Evolutionary conservation across 805 yeast species (phyloP), one percentile per base, ranked within the genome.

Genomic region (Kodamaea hsintzibuensis): DNA sequence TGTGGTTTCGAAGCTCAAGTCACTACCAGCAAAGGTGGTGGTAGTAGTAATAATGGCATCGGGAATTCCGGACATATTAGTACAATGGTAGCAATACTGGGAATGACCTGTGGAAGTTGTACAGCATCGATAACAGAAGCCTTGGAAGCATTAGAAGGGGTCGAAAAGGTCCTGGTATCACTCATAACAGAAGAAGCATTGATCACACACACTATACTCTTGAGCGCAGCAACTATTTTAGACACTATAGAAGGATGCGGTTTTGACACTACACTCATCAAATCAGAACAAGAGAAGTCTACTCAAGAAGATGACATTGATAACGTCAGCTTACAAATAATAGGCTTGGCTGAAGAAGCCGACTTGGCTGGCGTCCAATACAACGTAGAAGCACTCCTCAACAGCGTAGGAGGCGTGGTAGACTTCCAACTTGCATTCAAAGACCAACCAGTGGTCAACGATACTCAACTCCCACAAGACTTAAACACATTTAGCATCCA

Each of bases 61-160:
- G 25, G 25, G 25, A 19, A 6, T 17, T 13, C 19, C n/a, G 44
- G 44, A 10, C 44, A 16, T 5, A 40, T 40, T 3, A 52, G 52
- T 33, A 53, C 49, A n/a, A 35, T 45, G 3, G 44, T 58, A 13
- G 47, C 55, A 4, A 47, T 58, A 7, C 17, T 48, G 6, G 75
- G 75, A 0, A 72, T 71, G 77, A 75, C 79, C 5, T 75, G 79
- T 57, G 77, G 76, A 16, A 70, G 79, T 3, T 75, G 79, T 55
- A 61, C 73, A n/a, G 75, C 75, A 1, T 63, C 76, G n/a, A 66
- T 76, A 35, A 70, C 73, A 1, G 67, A 68, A 30, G 67, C 72
- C 2, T 55, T 76, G 16, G 60, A 64, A 16, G 49, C 47, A 4
- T 44, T 63, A 4, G 56, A 60, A 5, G 74, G 73, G 0, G 66